A percentile compares a stretch with the other conserved stretches of the same genome.
Conservation (phyloP, 2,329 filamentous ascomycete genomes). For the Beauveria asiatica region DNA sequence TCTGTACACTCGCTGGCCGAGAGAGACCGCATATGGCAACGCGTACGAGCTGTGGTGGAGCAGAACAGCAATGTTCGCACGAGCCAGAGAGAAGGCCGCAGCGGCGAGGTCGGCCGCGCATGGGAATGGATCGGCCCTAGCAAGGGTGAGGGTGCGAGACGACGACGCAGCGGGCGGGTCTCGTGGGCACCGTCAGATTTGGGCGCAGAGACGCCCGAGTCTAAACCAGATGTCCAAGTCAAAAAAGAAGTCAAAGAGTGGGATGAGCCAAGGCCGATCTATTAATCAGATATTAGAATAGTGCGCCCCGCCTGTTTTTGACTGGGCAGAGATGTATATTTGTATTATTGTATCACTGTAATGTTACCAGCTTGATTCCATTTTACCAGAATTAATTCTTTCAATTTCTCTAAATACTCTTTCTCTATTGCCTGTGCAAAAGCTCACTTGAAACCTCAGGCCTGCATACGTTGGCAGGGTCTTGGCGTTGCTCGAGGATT, state of each 20-base stretch:
- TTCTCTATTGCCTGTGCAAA: not conserved
- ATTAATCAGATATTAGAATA: conserved; percentile 20
- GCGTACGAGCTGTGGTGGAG: conserved; percentile 78
- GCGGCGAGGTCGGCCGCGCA: conserved; percentile 56
- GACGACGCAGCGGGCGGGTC: conserved; percentile 44
- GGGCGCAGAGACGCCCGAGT: conserved; percentile 26
- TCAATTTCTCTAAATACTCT: not conserved
- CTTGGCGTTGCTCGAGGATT: too few relatives aligned
- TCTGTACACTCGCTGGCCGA: conserved; percentile 69
- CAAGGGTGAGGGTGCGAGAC: conserved; percentile 34
- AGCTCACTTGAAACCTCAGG: not conserved
- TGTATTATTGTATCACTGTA: conserved; percentile 1
- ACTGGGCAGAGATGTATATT: not conserved
- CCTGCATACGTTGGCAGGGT: too few relatives aligned
- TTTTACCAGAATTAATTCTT: not conserved
- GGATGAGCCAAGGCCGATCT: conserved; percentile 34
- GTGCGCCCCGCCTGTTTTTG: not conserved
- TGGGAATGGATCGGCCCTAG: conserved; percentile 64
- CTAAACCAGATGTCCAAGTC: conserved; percentile 19
- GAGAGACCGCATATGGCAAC: conserved; percentile 75
- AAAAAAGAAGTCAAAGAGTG: conserved; percentile 32
- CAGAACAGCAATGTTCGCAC: conserved; percentile 86
- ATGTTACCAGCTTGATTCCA: not conserved
- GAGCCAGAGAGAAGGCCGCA: conserved; percentile 57
- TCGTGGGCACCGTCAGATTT: conserved; percentile 34